Conservation (phyloP, 176 grass and related monocot genomes). For the Oryza officinalis region DNA sequence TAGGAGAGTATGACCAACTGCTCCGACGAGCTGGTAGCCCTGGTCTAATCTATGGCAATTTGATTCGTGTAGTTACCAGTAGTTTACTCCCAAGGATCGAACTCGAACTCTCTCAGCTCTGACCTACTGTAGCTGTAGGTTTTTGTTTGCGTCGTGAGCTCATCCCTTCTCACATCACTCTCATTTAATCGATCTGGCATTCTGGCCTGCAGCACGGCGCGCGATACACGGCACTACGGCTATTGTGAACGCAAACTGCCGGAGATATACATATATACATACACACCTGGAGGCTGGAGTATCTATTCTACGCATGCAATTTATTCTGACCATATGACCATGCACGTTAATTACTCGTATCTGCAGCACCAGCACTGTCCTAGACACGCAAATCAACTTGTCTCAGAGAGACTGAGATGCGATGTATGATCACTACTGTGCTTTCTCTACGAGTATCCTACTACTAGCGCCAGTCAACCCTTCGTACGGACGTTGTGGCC, state of each 20-base stretch:
- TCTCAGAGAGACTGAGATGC: neutral
- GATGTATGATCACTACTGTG: neutral
- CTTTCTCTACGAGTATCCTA: neutral
- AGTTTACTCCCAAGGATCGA: slow-evolving; percentile 27
- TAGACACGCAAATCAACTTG: neutral
- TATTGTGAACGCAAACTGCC: neutral
- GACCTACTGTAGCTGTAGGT: neutral
- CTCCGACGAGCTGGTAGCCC: neutral
- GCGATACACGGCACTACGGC: too few relatives aligned
- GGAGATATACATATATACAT: neutral
- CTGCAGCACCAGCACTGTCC: neutral
- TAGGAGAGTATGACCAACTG: slow-evolving; percentile 20
- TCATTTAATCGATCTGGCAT: too few relatives aligned
- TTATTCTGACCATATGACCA: neutral
- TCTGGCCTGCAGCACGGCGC: too few relatives aligned
- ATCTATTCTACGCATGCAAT: neutral
- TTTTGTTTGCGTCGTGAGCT: slow-evolving; percentile 5
- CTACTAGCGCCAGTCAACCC: neutral
- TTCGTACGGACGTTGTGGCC: neutral
- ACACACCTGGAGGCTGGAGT: too few relatives aligned
- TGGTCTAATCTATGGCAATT: slow-evolving; percentile 17
- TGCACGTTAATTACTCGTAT: neutral
- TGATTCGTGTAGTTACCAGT: slow-evolving; percentile 11
- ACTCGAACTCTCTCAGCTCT: slow-evolving; percentile 15
- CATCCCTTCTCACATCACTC: neutral